Evolutionary conservation across 2,329 filamentous ascomycete genomes (phyloP), one percentile per base, ranked within the genome.

Genomic region (Huntiella moniliformis): DNA sequence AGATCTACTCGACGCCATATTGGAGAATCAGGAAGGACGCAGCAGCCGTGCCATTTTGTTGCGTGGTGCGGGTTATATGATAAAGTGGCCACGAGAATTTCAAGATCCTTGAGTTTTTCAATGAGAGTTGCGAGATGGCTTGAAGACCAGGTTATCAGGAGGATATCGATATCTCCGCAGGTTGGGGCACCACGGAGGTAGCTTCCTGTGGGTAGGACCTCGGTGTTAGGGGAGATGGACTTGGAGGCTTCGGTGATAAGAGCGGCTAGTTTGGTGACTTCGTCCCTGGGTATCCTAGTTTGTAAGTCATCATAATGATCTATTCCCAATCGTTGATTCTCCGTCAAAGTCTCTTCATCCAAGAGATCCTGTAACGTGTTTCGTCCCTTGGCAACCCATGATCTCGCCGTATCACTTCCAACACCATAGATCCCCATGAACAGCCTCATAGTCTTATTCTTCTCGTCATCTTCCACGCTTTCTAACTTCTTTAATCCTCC

Each of bases 1-100:
- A 95, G 71, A 57, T 95, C 87, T 50, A 95, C 79, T 2, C 86
- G 73, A 6, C 86, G 71, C 86, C 85, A 94, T 1, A 72, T 58
- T 4, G 40, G 35, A 16, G 53, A 52, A 44, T 54, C 48, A 0
- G 82, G 80, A 0, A 93, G 64, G 8, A 77, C 73, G 35, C 81
- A 91, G 44, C 82, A 87, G 3, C 88, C 87, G 52, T 92, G 83
- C 84, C 85, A 95, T 62, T 91, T 92, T 22, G 22, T 16, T 1
- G 8, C 28, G n/a, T 31, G 28, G 28, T 17, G 15, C 4, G 12
- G 12, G n/a, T 63, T 62, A 7, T 53, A 69, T 0, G 83, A 79
- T 6, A 95, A 69, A 1, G 71, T 68, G 2, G 70, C 76, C 43
- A 80, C 78, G 3, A 95, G 67, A 54, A 93, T 92, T 0, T 65